phyloP scores from a whole-genome alignment of 1,139 yeast genomes.

The Candida tropicalis region DNA sequence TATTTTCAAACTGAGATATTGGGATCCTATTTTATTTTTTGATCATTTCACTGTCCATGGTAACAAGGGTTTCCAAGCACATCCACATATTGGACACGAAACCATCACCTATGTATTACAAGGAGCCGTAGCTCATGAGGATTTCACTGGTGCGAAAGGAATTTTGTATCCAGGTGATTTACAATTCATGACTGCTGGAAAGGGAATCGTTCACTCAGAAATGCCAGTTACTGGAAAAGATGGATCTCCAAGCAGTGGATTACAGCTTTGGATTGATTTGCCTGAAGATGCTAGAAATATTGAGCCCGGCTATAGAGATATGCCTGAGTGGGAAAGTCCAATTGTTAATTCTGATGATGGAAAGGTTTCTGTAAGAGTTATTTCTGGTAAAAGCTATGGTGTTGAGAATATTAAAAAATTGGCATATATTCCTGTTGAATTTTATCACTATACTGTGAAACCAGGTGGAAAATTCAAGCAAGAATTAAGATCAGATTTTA shows the following conservation, averaged over 20 bases:
- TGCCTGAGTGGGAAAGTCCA: conserved; percentile 73
- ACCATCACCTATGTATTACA: conserved; percentile 75
- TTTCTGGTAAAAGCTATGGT: conserved; percentile 79
- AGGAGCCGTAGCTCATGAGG: conserved; percentile 89
- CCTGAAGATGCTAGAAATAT: conserved; percentile 69
- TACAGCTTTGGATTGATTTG: conserved; percentile 92
- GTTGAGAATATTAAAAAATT: conserved; percentile 73
- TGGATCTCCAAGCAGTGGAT: conserved; percentile 63
- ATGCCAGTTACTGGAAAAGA: conserved; percentile 70
- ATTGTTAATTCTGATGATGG: conserved; percentile 63
- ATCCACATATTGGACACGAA: conserved; percentile 92
- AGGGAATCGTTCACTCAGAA: conserved; percentile 84
- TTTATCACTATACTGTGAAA: conserved; percentile 65
- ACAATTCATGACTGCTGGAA: conserved; percentile 95
- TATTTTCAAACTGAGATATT: conserved; percentile 61
- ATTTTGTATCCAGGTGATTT: conserved; percentile 80
- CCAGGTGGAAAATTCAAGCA: conserved; percentile 73
- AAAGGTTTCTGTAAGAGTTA: conserved; percentile 67
- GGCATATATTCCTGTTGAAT: conserved; percentile 84
- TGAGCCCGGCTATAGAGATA: conserved; percentile 81
- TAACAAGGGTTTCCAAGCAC: conserved; percentile 86
- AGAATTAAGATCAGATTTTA: conserved; percentile 63
- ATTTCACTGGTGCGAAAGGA: conserved; percentile 84
- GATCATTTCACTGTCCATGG: conserved; percentile 66
- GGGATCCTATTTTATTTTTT: conserved; percentile 81